phyloP scores from a whole-genome alignment of 1,284 basidiomycete genomes.

The Termitomyces sp. region DNA sequence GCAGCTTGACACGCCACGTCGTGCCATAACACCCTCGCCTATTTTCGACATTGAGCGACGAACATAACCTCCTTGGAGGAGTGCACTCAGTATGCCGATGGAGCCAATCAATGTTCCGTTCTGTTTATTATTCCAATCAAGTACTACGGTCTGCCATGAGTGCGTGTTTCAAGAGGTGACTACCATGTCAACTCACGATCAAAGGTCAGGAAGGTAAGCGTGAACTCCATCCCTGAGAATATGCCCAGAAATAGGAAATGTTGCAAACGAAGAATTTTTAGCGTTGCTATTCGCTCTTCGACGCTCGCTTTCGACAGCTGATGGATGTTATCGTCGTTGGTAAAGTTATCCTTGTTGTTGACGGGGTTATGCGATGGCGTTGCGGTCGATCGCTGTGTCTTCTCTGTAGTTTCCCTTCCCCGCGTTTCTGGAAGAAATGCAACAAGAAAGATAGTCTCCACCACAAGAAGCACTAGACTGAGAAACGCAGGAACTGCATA shows the following conservation, averaged over 20 bases:
- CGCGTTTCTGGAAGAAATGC: slow-evolving; percentile 78
- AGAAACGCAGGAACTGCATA: slow-evolving; percentile 82
- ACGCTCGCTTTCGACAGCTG: slow-evolving; percentile 32
- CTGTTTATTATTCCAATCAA: slow-evolving; percentile 85
- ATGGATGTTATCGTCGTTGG: slow-evolving; percentile 14
- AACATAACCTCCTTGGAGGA: slow-evolving; percentile 89
- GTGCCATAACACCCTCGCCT: slow-evolving; percentile 76
- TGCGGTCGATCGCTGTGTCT: slow-evolving; percentile 15
- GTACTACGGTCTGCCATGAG: slow-evolving; percentile 41
- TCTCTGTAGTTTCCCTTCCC: slow-evolving; percentile 32
- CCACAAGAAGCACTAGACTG: slow-evolving; percentile 64
- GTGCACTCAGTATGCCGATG: slow-evolving; percentile 82
- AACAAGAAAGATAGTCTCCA: slow-evolving; percentile 70
- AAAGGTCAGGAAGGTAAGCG: slow-evolving; percentile 85
- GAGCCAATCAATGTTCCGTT: slow-evolving; percentile 84
- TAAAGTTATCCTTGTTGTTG: neutral
- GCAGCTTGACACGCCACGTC: slow-evolving; percentile 71
- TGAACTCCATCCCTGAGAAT: slow-evolving; percentile 92
- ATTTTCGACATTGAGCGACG: slow-evolving; percentile 66
- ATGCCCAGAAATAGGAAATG: slow-evolving; percentile 83
- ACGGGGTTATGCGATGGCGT: neutral
- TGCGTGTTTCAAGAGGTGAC: neutral
- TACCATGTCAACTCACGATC: slow-evolving; percentile 51
- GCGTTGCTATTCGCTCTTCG: slow-evolving; percentile 45
- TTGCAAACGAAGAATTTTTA: slow-evolving; percentile 54